Evolutionary conservation across 208 protist genomes (phyloP), one percentile per base, ranked within the genome.

Genomic region (Leishmania amazonensis): DNA sequence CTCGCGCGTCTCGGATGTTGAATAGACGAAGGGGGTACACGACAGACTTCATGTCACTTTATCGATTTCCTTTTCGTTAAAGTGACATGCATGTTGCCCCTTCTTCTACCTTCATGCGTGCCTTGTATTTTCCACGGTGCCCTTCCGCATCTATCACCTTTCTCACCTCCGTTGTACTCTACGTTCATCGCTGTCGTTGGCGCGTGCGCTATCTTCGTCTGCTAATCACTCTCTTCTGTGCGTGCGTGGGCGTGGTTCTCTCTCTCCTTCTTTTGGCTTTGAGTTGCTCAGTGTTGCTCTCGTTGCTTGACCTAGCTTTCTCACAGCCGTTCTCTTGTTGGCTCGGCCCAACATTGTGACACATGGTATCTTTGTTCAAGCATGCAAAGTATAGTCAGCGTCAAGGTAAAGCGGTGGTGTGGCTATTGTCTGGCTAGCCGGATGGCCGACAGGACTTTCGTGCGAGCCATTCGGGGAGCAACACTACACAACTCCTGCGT

Each of bases 221-320:
- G 9, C 38, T 71, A 8, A 24, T 38, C 38, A 70, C 64, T 42
- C 35, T 40, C 13, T 40, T 13, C 35, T 40, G 31, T 21, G 31
- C 31, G 11, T 76, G 45, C 6, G 45, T 49, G 45, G 8, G 45
- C 24, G 11, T 62, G 11, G 19, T 8, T 78, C 13, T 64, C 62
- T 64, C 62, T 82, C n/a, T 68, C 42, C 51, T 64, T 53, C 74
- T 1, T 65, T 75, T 75, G 21, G 35, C 45, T 3, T 51, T 74
- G 68, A 35, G 79, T 60, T 21, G 2, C 35, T 24, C 72, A 60
- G 31, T 42, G 17, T 76, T 49, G 31, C 28, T 45, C 60, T 81
- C 24, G 57, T 70, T 70, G 64, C 64, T 21, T 24, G 9, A 21
- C 42, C 2, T 70, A 9, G 8, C 38, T 42, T 42, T 71, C 1